Conservation (phyloP, 768 basidiomycete genomes). For the Boletus speciosus region DNA sequence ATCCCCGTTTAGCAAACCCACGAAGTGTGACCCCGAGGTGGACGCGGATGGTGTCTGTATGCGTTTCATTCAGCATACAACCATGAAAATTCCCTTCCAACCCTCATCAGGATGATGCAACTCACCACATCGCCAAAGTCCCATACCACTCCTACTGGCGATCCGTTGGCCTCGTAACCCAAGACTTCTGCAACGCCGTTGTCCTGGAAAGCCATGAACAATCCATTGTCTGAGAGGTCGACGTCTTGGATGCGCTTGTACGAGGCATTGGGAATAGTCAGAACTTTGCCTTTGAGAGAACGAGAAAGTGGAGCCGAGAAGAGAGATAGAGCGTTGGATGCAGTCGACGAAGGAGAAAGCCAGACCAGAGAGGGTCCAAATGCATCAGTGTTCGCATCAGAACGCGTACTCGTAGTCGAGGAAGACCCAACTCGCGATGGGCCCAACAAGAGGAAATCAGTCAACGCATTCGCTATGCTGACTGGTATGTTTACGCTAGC, state of each 20-base stretch:
- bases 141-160: constrained; percentile 44
- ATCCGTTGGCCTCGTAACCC: constrained; percentile 37
- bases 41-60: constrained; percentile 40
- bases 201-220: constrained; percentile 54
- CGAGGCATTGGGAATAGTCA: constrained; percentile 37
- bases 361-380: constrained; percentile 31
- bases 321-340: constrained; percentile 12
- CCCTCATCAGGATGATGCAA: not conserved
- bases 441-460: constrained; percentile 37
- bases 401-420: not conserved
- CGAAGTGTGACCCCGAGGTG: constrained; percentile 49
- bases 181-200: constrained; percentile 60
- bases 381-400: not conserved
- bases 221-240: constrained; percentile 51
- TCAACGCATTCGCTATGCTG: constrained; percentile 33
- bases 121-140: constrained; percentile 56
- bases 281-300: constrained; percentile 46
- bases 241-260: constrained; percentile 61
- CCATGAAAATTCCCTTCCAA: not conserved
- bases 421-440: constrained; percentile 11
- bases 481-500: constrained; percentile 53
- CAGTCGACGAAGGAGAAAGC: constrained; percentile 28
- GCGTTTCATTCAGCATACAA: not conserved
- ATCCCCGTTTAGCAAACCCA: constrained; percentile 50
- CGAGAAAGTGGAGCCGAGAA: constrained; percentile 46